Conservation (phyloP, 306 rosid genomes). For the Lathyrus aphaca region DNA sequence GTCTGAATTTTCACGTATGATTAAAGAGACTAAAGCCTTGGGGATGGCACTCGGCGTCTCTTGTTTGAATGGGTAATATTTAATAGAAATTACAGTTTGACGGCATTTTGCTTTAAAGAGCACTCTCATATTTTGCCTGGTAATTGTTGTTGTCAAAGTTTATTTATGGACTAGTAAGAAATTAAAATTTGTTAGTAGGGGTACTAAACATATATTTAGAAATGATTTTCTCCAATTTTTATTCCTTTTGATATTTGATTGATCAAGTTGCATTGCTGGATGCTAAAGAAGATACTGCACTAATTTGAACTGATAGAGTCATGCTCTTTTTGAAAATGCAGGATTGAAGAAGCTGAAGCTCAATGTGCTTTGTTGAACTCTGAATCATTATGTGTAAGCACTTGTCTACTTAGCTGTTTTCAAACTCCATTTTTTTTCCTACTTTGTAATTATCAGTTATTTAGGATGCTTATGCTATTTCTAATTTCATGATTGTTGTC, state of each 20-base stretch:
- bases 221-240: constrained; percentile 1
- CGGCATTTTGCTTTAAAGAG: constrained; percentile 22
- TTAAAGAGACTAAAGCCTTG: constrained; percentile 72
- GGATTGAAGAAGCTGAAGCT: constrained; percentile 93
- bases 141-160: neutral
- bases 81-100: constrained; percentile 9
- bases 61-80: constrained; percentile 73
- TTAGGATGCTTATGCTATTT: constrained; percentile 29
- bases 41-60: constrained; percentile 77
- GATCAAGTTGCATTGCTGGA: constrained; percentile 24
- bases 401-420: constrained; percentile 22
- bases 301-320: constrained; percentile 21
- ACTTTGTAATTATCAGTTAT: constrained; percentile 28
- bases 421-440: neutral
- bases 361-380: constrained; percentile 79
- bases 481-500: constrained; percentile 30
- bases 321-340: constrained; percentile 40
- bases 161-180: neutral
- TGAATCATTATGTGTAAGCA: constrained; percentile 69
- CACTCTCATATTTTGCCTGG: constrained; percentile 14
- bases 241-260: constrained; percentile 24
- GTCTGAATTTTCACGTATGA: constrained; percentile 80
- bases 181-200: neutral
- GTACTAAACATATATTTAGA: constrained; percentile 3
- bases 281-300: constrained; percentile 7